Evolutionary conservation across 2,329 filamentous ascomycete genomes (phyloP), one percentile per base, ranked within the genome.

Genomic region (Venturia carpophila): DNA sequence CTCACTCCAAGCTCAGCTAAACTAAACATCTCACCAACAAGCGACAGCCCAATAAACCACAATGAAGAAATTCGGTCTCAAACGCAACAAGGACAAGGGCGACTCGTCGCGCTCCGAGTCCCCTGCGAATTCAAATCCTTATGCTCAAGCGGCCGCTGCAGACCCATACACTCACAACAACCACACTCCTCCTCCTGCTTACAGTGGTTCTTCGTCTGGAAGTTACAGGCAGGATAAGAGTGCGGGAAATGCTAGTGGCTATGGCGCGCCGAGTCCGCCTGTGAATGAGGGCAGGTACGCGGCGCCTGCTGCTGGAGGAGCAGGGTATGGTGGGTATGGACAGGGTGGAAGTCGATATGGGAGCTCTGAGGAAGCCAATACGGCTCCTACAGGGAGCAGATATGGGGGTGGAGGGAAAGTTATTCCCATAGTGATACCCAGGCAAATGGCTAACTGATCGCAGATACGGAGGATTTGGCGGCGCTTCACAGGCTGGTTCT

Each of bases 41-140:
- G n/a, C 15, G 6, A 39, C 24, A 56, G 67, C 65, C 72, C 52
- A 43, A 79, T 79, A 27, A 19, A 60, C 66, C 66, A 72, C 55
- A 45, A 79, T 79, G 78, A 71, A 71, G 64, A 74, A 74, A 66
- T 78, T 79, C 71, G 77, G 78, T 47, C 78, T 84, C 69, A 45
- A 45, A 61, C 74, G 78, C 67, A 73, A 52, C 21, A 52, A 74
- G 69, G 73, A 76, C 65, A 86, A 85, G 72, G 80, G 78, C 67
- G 80, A 76, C 70, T 82, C 82, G 68, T 80, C 82, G 60, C 77
- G 82, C 66, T 80, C 78, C 73, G 82, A 83, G 24, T 63, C 62
- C 13, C 60, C 60, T 39, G 30, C 62, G 24, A 60, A 49, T 55
- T 70, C 73, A 61, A 76, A 87, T 71, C 84, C 84, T 30, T 85